These are phyloP conservation scores for Arthrobotrys sinensis DNA, from an alignment of 2,329 filamentous ascomycete species.

Conservation along the genomic window DNA sequence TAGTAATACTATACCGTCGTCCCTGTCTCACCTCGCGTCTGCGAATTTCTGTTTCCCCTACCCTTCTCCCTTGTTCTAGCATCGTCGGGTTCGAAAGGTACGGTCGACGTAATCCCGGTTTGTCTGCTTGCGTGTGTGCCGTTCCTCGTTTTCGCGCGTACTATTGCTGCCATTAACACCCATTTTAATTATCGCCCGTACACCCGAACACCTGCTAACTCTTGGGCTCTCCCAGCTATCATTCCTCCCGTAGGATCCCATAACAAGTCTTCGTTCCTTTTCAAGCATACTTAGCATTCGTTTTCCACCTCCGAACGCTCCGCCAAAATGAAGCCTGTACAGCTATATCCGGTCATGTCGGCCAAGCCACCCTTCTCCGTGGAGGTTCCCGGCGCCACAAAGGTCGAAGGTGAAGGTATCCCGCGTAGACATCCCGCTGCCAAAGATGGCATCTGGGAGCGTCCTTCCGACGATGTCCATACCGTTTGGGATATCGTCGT, in stretches of 20 bases:
- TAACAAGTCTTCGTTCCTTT: conserved; percentile 13
- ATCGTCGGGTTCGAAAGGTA: not conserved
- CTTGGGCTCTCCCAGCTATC: not conserved
- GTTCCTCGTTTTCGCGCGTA: conserved; percentile 27
- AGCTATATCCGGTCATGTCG: conserved; percentile 69
- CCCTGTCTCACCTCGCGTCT: not conserved
- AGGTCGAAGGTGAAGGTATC: conserved; percentile 84
- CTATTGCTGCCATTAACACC: conserved; percentile 24
- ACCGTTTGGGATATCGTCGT: conserved; percentile 86
- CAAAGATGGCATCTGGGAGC: conserved; percentile 78
- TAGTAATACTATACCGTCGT: not conserved
- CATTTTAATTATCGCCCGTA: conserved; percentile 19
- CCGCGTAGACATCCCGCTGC: conserved; percentile 81
- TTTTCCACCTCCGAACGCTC: conserved; percentile 15
- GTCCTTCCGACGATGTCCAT: conserved; percentile 78
- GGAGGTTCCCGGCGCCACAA: conserved; percentile 78
- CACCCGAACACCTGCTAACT: conserved; percentile 25
- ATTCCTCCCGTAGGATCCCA: conserved; percentile 2
- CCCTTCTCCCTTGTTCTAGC: not conserved
- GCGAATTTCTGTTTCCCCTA: not conserved
- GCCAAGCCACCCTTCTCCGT: conserved; percentile 82
- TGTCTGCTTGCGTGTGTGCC: conserved; percentile 25
- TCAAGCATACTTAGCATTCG: conserved; percentile 20
- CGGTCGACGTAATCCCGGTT: conserved; percentile 38
- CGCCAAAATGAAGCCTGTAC: conserved; percentile 46